Evolutionary conservation across 306 rosid genomes (phyloP).

Genomic region (Cercis canadensis): DNA sequence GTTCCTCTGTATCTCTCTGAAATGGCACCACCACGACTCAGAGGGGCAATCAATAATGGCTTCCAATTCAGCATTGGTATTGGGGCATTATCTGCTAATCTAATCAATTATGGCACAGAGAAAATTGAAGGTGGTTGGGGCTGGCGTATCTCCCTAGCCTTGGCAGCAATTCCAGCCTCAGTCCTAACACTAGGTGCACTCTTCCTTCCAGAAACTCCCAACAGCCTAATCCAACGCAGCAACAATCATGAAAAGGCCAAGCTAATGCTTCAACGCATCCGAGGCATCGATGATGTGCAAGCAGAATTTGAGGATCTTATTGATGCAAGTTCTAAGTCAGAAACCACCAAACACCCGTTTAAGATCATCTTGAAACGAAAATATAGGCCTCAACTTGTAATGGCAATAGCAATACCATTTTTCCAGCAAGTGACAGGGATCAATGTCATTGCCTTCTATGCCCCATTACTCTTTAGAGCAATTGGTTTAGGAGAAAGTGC

Average conservation of each 20-base stretch:
- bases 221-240: constrained; percentile 66
- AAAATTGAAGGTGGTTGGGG: constrained; percentile 71
- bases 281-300: constrained; percentile 54
- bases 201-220: constrained; percentile 89
- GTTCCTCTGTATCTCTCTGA: constrained; percentile 83
- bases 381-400: constrained; percentile 59
- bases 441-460: constrained; percentile 60
- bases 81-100: constrained; percentile 63
- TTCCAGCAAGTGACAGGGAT: constrained; percentile 64
- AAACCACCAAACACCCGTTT: constrained; percentile 30
- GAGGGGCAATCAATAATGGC: constrained; percentile 84
- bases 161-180: constrained; percentile 77
- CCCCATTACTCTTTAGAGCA: constrained; percentile 54
- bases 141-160: constrained; percentile 76
- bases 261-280: constrained; percentile 54
- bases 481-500: constrained; percentile 60
- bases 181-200: constrained; percentile 69
- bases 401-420: constrained; percentile 60
- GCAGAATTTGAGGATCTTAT: constrained; percentile 51
- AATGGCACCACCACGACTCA: constrained; percentile 71
- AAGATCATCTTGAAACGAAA: constrained; percentile 38
- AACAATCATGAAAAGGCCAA: constrained; percentile 53
- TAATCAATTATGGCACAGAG: constrained; percentile 73
- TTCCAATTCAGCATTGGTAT: constrained; percentile 78
- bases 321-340: constrained; percentile 42